A percentile compares a stretch with the other conserved stretches of the same genome.
Evolutionary conservation across 169 alveolate genomes (phyloP).

Genomic region (Plasmodium falciparum): DNA sequence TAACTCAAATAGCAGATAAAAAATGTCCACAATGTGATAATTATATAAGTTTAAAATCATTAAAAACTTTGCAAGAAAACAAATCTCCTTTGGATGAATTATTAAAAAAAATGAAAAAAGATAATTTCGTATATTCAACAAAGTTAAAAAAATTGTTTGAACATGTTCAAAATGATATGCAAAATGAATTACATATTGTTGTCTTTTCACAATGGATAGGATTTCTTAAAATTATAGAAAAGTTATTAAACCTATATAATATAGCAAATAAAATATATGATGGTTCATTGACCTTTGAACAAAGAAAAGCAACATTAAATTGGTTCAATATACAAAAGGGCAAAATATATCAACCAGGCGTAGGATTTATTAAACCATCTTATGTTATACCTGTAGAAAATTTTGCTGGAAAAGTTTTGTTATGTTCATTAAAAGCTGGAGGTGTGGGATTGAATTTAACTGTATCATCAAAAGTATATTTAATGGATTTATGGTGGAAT

Average conservation of each 20-base stretch:
- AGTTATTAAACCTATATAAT: slow-evolving; percentile 52
- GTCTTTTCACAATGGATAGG: slow-evolving; percentile 79
- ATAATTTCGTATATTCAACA: slow-evolving; percentile 64
- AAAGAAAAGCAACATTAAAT: slow-evolving; percentile 40
- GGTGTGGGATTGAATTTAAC: slow-evolving; percentile 92
- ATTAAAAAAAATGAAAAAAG: slow-evolving; percentile 72
- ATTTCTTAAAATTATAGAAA: slow-evolving; percentile 61
- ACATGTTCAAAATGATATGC: slow-evolving; percentile 68
- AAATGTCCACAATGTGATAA: slow-evolving; percentile 60
- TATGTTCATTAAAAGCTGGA: slow-evolving; percentile 91
- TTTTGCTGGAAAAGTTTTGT: slow-evolving; percentile 79
- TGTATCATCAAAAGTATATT: slow-evolving; percentile 85
- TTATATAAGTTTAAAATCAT: slow-evolving; percentile 62
- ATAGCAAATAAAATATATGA: slow-evolving; percentile 71
- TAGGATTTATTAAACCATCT: slow-evolving; percentile 36
- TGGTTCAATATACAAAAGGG: slow-evolving; percentile 76
- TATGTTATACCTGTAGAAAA: slow-evolving; percentile 62
- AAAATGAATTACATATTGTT: slow-evolving; percentile 67
- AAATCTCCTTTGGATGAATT: slow-evolving; percentile 59
- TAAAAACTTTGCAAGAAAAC: slow-evolving; percentile 66
- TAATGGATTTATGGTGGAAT: slow-evolving; percentile 94
- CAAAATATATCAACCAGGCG: slow-evolving; percentile 66
- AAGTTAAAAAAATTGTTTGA: slow-evolving; percentile 67
- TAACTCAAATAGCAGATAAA: slow-evolving; percentile 72
- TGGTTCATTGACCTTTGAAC: slow-evolving; percentile 64